Conservation (phyloP, 441 rosid genomes). For the Pelargonium australe region DNA sequence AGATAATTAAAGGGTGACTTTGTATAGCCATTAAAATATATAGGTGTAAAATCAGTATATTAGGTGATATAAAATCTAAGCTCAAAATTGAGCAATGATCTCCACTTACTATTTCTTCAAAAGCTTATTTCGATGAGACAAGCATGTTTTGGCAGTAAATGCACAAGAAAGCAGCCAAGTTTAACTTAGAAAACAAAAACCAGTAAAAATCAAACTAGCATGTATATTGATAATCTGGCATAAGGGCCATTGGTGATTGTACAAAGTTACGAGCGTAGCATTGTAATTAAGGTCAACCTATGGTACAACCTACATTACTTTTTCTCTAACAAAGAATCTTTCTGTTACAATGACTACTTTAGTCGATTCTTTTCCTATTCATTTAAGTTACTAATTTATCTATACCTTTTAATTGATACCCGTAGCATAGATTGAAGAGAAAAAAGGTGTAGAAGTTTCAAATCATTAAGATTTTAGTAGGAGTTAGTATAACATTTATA, state of each 20-base stretch:
- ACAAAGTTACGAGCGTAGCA: background rate
- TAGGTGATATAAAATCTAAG: background rate
- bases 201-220: background rate
- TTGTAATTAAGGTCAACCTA: background rate
- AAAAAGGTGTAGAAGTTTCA: background rate
- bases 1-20: background rate
- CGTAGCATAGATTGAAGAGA: slow-evolving; percentile 1
- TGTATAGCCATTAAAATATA: background rate
- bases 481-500: background rate
- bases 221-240: background rate
- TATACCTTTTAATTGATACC: background rate
- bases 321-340: background rate
- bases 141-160: background rate
- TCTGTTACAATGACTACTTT: background rate
- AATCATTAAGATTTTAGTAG: background rate
- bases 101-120: background rate
- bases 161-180: background rate
- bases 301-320: background rate
- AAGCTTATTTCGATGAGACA: background rate
- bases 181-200: background rate
- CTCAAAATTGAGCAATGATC: background rate
- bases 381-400: background rate
- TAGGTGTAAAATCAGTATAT: background rate
- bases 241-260: background rate
- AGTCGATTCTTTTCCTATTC: background rate